A percentile compares a stretch with the other conserved stretches of the same genome.
Evolutionary conservation across 306 rosid species (phyloP).

Genomic region (Vigna angularis): DNA sequence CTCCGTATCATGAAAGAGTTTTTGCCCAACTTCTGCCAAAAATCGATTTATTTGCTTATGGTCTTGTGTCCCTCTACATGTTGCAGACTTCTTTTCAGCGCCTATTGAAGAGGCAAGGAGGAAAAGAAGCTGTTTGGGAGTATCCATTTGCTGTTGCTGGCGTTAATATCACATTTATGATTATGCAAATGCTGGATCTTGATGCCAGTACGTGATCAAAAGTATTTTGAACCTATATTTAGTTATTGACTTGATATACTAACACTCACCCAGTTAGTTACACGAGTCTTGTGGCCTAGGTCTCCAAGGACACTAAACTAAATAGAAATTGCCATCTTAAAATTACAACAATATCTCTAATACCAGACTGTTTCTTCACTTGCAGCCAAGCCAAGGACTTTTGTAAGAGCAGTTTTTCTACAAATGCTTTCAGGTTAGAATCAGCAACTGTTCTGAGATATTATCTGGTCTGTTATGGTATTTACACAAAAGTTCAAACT

Average conservation of each 20-base stretch:
- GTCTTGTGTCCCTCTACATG: slow-evolving; percentile 11
- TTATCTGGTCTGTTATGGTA: slow-evolving; percentile 9
- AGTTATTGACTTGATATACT: slow-evolving; percentile 9
- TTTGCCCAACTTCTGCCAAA: not conserved
- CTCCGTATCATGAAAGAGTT: not conserved
- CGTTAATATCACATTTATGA: slow-evolving; percentile 88
- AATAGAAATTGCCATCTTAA: slow-evolving; percentile 17
- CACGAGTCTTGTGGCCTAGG: slow-evolving; percentile 9
- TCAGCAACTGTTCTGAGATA: slow-evolving; percentile 16
- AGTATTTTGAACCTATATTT: slow-evolving; percentile 14
- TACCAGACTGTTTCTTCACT: slow-evolving; percentile 32
- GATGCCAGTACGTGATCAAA: slow-evolving; percentile 62
- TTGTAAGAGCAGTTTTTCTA: slow-evolving; percentile 72
- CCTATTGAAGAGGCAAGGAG: slow-evolving; percentile 76
- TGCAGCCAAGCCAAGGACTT: slow-evolving; percentile 87
- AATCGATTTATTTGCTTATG: not conserved
- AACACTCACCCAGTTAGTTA: slow-evolving; percentile 17
- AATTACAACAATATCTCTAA: slow-evolving; percentile 37
- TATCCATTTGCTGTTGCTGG: slow-evolving; percentile 95
- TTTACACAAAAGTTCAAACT: not conserved
- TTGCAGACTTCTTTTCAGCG: slow-evolving; percentile 73
- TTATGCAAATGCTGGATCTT: slow-evolving; percentile 91
- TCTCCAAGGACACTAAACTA: slow-evolving; percentile 4
- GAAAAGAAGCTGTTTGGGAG: slow-evolving; percentile 76
- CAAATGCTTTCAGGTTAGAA: slow-evolving; percentile 83